These are phyloP conservation scores for Ensete glaucum DNA, from an alignment of 176 grass and related monocot genomes.

Conservation along the genomic window DNA sequence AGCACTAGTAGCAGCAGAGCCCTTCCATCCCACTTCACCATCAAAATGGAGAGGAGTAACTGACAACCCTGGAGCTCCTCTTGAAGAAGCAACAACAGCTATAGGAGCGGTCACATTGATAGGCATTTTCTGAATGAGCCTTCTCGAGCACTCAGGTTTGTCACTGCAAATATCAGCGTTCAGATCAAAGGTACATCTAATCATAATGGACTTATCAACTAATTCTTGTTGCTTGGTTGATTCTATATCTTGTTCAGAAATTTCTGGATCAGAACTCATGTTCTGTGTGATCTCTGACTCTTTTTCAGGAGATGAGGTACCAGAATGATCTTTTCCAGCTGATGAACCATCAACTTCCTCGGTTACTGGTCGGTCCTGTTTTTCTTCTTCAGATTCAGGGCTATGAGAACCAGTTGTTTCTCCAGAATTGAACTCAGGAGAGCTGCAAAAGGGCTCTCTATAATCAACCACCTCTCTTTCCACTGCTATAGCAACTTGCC, in stretches of 20 bases:
- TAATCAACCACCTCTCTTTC: constrained; percentile 68
- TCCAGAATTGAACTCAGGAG: constrained; percentile 50
- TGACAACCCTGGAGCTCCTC: constrained; percentile 40
- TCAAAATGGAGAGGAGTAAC: constrained; percentile 34
- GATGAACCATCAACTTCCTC: constrained; percentile 26
- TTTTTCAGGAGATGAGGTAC: constrained; percentile 47
- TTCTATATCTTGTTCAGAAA: constrained; percentile 18
- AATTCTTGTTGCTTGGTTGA: constrained; percentile 1
- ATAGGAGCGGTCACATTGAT: constrained; percentile 46
- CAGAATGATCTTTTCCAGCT: constrained; percentile 27
- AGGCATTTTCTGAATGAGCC: constrained; percentile 29
- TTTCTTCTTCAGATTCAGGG: constrained; percentile 31
- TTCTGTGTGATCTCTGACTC: constrained; percentile 63
- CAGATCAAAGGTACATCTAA: constrained; percentile 44
- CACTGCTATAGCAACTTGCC: constrained; percentile 59
- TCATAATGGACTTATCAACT: constrained; percentile 1
- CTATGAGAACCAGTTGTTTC: constrained; percentile 24
- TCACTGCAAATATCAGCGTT: constrained; percentile 38
- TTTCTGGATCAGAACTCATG: constrained; percentile 29
- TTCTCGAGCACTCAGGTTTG: constrained; percentile 23
- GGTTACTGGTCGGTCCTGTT: constrained; percentile 17
- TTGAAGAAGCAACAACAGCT: constrained; percentile 54
- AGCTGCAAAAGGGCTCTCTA: constrained; percentile 52
- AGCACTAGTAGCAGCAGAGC: constrained; percentile 19
- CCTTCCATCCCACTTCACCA: constrained; percentile 17